Conservation (phyloP, 2,329 filamentous ascomycete genomes). For the Phaeophleospora eucalypticola region DNA sequence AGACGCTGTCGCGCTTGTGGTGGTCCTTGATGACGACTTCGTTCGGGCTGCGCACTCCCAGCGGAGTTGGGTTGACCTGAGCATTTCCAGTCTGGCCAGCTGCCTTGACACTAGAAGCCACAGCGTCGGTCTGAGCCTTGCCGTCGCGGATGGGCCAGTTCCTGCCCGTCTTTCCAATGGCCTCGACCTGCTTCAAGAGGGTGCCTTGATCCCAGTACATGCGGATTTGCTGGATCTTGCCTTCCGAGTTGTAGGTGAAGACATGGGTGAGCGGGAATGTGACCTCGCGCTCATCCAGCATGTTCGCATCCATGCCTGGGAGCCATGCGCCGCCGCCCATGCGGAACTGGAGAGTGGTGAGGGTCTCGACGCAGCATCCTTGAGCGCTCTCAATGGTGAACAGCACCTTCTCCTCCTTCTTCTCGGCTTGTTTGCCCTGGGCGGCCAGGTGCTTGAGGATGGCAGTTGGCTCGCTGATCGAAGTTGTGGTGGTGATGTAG, state of each 20-base stretch:
- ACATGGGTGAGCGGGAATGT: conserved; percentile 85
- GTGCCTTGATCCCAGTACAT: conserved; percentile 94
- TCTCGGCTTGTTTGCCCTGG: conserved; percentile 70
- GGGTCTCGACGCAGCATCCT: conserved; percentile 70
- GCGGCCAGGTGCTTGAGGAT: conserved; percentile 78
- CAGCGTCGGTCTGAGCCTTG: conserved; percentile 72
- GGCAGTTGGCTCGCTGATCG: conserved; percentile 64
- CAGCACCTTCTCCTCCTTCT: conserved; percentile 75
- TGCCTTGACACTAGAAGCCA: conserved; percentile 31
- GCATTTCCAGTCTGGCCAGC: conserved; percentile 24
- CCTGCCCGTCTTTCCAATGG: conserved; percentile 83
- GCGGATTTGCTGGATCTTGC: conserved; percentile 81
- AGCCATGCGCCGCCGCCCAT: conserved; percentile 80
- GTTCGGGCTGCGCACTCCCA: conserved; percentile 15
- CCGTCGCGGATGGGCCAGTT: conserved; percentile 95
- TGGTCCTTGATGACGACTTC: conserved; percentile 26
- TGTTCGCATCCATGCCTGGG: conserved; percentile 89
- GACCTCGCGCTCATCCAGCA: conserved; percentile 76
- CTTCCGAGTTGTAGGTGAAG: conserved; percentile 71
- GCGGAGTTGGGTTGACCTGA: conserved; percentile 18
- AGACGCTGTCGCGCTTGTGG: conserved; percentile 30
- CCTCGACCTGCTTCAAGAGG: conserved; percentile 85
- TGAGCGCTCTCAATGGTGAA: conserved; percentile 67
- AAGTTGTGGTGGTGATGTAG: conserved; percentile 86
- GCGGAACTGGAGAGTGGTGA: conserved; percentile 78